Conservation (phyloP, 2,329 filamentous ascomycete species). For the Aspergillus latus region DNA sequence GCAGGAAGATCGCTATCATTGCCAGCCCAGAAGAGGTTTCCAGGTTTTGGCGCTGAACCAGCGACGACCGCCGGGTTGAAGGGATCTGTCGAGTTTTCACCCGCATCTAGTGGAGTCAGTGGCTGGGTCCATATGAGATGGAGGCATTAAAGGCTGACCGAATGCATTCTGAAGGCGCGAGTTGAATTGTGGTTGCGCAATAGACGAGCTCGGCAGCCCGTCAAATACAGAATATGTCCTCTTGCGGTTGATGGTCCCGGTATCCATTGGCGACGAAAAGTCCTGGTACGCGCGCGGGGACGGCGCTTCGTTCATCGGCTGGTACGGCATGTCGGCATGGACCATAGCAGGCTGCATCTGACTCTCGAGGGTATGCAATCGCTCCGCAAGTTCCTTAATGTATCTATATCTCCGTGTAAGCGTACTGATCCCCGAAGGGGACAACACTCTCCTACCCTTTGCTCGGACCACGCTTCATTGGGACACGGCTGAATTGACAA, state of each 20-base stretch:
- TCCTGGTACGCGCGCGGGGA: slow-evolving; percentile 51
- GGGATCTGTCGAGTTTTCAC: slow-evolving; percentile 33
- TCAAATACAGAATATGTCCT: slow-evolving; percentile 52
- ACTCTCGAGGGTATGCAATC: slow-evolving; percentile 78
- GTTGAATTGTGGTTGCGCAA: slow-evolving; percentile 42
- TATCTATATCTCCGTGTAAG: slow-evolving; percentile 56
- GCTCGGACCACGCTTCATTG: slow-evolving; percentile 83
- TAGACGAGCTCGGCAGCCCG: slow-evolving; percentile 44
- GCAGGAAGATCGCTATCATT: slow-evolving; percentile 34
- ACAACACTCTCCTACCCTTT: slow-evolving; percentile 63
- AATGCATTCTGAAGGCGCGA: slow-evolving; percentile 37
- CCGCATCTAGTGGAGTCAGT: slow-evolving; percentile 23
- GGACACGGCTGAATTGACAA: slow-evolving; percentile 83
- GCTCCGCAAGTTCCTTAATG: slow-evolving; percentile 86
- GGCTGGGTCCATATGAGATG: neutral
- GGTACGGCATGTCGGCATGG: slow-evolving; percentile 44
- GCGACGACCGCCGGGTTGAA: slow-evolving; percentile 40
- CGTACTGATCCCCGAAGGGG: slow-evolving; percentile 4
- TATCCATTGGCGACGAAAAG: slow-evolving; percentile 53
- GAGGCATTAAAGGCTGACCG: slow-evolving; percentile 24
- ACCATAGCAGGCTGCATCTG: slow-evolving; percentile 57
- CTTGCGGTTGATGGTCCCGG: slow-evolving; percentile 45
- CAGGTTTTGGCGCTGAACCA: slow-evolving; percentile 34
- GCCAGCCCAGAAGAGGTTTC: slow-evolving; percentile 42
- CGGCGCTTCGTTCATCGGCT: slow-evolving; percentile 43